A percentile compares a stretch with the other conserved stretches of the same genome.
Evolutionary conservation across 257 asterid genomes (phyloP).

Genomic region (Handroanthus guayacan): DNA sequence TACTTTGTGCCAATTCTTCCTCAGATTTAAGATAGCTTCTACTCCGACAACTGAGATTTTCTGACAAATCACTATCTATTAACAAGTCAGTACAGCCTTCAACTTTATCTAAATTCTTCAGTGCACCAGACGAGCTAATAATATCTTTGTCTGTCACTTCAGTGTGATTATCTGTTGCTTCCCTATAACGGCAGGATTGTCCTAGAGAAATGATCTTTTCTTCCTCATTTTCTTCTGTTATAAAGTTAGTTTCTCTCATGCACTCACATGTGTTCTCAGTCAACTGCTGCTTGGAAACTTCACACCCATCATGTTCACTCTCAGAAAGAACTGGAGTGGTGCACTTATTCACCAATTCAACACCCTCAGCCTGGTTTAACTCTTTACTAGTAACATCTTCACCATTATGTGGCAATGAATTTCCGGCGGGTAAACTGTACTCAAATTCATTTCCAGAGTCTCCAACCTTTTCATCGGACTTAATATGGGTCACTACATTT

Average conservation of each 20-base stretch:
- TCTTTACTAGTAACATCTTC: conserved; percentile 24
- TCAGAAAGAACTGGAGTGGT: conserved; percentile 21
- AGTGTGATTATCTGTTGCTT: conserved; percentile 30
- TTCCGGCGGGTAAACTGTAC: conserved; percentile 24
- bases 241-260: conserved; percentile 23
- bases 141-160: conserved; percentile 19
- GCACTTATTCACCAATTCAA: conserved; percentile 21
- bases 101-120: conserved; percentile 19
- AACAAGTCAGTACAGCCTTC: conserved; percentile 33
- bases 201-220: conserved; percentile 20
- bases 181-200: conserved; percentile 9
- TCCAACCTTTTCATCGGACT: conserved; percentile 23
- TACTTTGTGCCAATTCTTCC: conserved; percentile 28
- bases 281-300: conserved; percentile 37
- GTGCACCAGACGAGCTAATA: conserved; percentile 30
- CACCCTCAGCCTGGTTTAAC: conserved; percentile 29
- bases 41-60: conserved; percentile 11
- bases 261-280: conserved; percentile 29
- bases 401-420: conserved; percentile 3
- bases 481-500: conserved; percentile 10
- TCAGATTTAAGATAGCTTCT: conserved; percentile 19
- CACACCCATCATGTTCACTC: conserved; percentile 31
- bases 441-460: conserved; percentile 30
- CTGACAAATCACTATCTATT: conserved; percentile 28
- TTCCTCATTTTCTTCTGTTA: conserved; percentile 28